phyloP scores from a whole-genome alignment of 164 flowering plant species.

The Tinospora cordifolia region DNA sequence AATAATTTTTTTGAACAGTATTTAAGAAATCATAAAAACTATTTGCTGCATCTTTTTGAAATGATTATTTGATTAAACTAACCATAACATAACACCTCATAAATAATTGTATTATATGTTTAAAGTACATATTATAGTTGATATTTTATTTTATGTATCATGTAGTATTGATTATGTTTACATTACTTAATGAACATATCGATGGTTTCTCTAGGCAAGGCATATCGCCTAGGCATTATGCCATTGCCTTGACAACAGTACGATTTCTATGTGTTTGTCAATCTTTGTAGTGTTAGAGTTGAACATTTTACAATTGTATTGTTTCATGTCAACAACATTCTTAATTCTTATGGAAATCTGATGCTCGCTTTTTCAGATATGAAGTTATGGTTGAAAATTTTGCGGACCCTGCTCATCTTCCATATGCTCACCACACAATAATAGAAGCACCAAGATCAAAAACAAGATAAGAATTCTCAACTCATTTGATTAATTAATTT shows the following conservation, averaged over 20 bases:
- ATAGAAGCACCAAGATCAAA: constrained; percentile 31
- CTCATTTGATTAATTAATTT: not conserved
- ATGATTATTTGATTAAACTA: too few species aligned
- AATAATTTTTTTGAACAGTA: not conserved
- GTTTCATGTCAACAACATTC: not conserved
- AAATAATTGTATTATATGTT: too few species aligned
- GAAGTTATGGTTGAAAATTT: constrained; percentile 83
- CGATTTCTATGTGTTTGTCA: not conserved
- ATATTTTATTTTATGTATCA: not conserved
- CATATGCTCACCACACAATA: constrained; percentile 81
- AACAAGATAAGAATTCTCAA: constrained; percentile 33
- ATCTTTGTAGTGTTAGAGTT: not conserved
- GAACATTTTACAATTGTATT: not conserved
- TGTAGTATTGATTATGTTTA: too few species aligned
- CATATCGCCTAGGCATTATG: too few species aligned
- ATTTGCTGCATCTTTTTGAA: not conserved
- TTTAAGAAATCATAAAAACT: not conserved
- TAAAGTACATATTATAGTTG: too few species aligned
- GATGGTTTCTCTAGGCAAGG: too few species aligned
- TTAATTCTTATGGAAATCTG: not conserved
- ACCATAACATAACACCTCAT: too few species aligned
- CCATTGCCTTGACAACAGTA: too few species aligned
- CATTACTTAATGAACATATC: not conserved
- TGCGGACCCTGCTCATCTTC: constrained; percentile 96
- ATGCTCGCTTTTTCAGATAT: constrained; percentile 46